Conservation (phyloP, 768 basidiomycete species). For the Mycena venus region DNA sequence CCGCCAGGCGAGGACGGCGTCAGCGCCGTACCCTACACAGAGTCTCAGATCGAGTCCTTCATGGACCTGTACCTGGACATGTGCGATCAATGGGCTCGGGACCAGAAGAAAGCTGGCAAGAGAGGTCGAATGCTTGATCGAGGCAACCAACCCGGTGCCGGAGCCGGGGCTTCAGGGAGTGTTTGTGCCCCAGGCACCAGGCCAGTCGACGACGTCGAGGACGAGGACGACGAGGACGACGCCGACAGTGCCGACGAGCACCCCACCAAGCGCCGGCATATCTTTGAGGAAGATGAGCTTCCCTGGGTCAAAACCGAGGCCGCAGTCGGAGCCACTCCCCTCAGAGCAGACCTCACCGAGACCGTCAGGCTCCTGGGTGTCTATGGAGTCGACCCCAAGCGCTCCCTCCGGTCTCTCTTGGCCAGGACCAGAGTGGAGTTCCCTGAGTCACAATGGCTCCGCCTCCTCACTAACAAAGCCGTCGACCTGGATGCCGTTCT, state of each 20-base stretch:
- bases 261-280: not conserved
- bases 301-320: not conserved
- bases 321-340: not conserved
- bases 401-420: not conserved
- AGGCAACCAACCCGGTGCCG: too few species aligned
- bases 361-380: not conserved
- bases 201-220: not conserved
- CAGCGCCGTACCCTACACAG: too few species aligned
- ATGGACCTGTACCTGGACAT: too few species aligned
- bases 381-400: not conserved
- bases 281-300: not conserved
- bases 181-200: too few species aligned
- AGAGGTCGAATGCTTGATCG: too few species aligned
- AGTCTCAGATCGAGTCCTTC: too few species aligned
- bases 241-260: not conserved
- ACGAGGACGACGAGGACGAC: not conserved
- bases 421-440: not conserved
- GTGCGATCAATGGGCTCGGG: too few species aligned
- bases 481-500: slow-evolving; percentile 2
- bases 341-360: not conserved
- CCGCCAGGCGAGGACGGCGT: too few species aligned
- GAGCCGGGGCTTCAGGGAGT: too few species aligned
- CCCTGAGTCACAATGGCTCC: slow-evolving; percentile 8
- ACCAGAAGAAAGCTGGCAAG: too few species aligned
- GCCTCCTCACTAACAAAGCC: not conserved